Base-by-base conservation (phyloP, 2,329 filamentous ascomycete genomes). In the Penicillium sclerotiorum region DNA sequence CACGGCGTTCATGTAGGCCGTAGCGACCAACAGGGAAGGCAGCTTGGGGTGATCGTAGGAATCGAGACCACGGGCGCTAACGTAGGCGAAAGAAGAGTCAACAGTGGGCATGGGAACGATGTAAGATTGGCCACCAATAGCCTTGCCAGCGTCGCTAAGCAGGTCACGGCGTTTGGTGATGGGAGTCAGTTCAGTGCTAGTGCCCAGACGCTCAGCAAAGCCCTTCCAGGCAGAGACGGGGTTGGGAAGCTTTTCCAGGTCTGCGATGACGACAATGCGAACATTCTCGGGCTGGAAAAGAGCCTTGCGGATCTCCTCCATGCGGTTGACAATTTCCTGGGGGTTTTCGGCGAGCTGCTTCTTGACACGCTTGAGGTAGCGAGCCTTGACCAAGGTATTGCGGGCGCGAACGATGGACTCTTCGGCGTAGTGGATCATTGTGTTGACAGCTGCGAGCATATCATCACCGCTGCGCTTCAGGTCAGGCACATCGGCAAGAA, bases 31-130 rank as follows among this genome's bases (percentile, higher is more conserved):
- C 44, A 96, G 80, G 2, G 92, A 86, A 0, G 94, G 91, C 1
- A 97, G 78, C 13, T 84, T 81, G 0, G 91, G 86, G 63, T 96
- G 87, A 4, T 81, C 79, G 65, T 88, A 92, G 0, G 87, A 89
- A 20, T 83, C 80, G 13, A 93, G 82, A 5, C 93, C 93, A 35
- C 82, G 81, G 2, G 87, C 80, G 9, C 88, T 88, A 61, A 89
- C 85, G 52, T 92, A 83, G 20, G 87, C 87, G 73, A 90, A 97
- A 1, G 92, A 96, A 36, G 89, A 95, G 73, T 99, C 94, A 44
- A 96, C 87, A 1, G 91, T 88, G 0, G 90, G 84, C 85, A 99
- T 94, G 13, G 94, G 91, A 18, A 97, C 83, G 46, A 99, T 82
- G 58, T 90, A 87, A 25, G 87, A 84, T 28, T 88, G 79, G 5